A percentile compares a stretch with the other conserved stretches of the same genome.
Conservation (phyloP, 164 flowering plant species). For the Nelumbo lutea region DNA sequence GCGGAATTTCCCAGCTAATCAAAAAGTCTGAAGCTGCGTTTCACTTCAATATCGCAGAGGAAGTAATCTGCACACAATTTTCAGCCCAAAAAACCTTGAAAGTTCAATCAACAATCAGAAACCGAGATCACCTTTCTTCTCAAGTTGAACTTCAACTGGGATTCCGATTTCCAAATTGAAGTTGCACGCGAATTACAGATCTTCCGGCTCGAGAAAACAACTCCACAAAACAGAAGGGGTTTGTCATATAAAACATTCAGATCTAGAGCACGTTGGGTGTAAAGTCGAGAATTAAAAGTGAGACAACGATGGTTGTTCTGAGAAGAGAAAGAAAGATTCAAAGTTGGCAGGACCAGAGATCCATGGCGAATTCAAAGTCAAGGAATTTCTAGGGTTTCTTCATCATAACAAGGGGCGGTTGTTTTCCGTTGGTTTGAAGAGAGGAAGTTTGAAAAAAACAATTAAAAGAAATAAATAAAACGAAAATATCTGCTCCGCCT, state of each 20-base stretch:
- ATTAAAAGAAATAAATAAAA: not conserved
- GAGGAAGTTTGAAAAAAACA: not conserved
- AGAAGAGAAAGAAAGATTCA: not conserved
- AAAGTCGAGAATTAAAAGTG: not conserved
- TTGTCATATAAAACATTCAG: not conserved
- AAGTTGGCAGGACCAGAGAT: not conserved
- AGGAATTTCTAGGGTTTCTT: not conserved
- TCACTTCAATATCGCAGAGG: not conserved
- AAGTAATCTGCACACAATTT: not conserved
- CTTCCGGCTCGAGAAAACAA: not conserved
- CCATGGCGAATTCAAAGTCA: not conserved
- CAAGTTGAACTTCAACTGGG: not conserved
- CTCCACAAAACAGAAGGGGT: not conserved
- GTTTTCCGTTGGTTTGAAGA: conserved; percentile 8
- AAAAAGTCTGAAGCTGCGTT: not conserved
- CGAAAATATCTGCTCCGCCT: no score
- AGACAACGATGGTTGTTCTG: not conserved
- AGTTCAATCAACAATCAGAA: not conserved
- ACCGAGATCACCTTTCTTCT: not conserved
- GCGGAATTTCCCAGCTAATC: not conserved
- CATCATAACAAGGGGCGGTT: not conserved
- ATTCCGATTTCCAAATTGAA: not conserved
- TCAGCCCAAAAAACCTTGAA: not conserved
- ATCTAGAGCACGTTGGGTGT: conserved; percentile 1
- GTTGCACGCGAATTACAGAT: not conserved